phyloP scores from a whole-genome alignment of 2,329 filamentous ascomycete genomes.

The Aspergillus sp. region DNA sequence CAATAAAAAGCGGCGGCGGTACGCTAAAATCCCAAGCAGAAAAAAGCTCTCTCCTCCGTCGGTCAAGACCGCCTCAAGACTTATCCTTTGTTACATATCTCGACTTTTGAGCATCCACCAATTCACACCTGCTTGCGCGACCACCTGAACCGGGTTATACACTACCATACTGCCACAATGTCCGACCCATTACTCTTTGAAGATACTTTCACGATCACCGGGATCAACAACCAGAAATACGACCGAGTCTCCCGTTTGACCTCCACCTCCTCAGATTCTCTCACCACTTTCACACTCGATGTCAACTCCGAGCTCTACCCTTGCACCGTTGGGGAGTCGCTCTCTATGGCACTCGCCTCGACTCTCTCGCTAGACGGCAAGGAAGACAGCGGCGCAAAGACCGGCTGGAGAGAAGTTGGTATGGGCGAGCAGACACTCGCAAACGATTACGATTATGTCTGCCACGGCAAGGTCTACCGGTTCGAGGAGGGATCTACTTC shows the following conservation, averaged over 20 bases:
- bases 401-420: constrained; percentile 73
- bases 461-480: constrained; percentile 53
- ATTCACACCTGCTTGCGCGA: not conserved
- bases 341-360: constrained; percentile 80
- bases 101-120: constrained; percentile 2
- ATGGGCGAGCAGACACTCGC: constrained; percentile 59
- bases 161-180: constrained; percentile 50
- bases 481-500: constrained; percentile 60
- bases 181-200: constrained; percentile 92
- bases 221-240: constrained; percentile 83
- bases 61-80: not conserved
- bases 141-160: not conserved
- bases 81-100: constrained; percentile 2
- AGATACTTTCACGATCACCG: constrained; percentile 81
- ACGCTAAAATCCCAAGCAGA: constrained; percentile 24
- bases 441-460: constrained; percentile 54
- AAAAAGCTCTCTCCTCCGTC: constrained; percentile 19
- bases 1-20: constrained; percentile 27
- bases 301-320: constrained; percentile 93
- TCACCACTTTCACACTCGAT: constrained; percentile 79
- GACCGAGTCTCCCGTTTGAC: constrained; percentile 88
- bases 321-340: constrained; percentile 67
- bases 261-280: constrained; percentile 71
- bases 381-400: constrained; percentile 60
- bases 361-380: constrained; percentile 87